phyloP scores from a whole-genome alignment of 441 rosid genomes.

The Populus hybrid region DNA sequence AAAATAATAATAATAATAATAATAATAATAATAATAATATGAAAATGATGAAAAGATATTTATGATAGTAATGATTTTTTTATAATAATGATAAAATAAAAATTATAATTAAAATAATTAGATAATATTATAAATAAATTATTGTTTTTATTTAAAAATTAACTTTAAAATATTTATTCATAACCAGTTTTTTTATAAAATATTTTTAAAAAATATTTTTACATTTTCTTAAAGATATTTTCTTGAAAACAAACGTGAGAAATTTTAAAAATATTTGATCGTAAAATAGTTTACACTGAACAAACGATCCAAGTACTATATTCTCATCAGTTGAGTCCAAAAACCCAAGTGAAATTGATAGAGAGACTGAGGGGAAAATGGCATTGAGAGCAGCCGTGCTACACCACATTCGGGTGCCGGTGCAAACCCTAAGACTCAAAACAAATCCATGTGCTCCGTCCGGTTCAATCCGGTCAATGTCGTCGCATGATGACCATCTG shows the following conservation, averaged over 20 bases:
- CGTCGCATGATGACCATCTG: slow-evolving; percentile 84
- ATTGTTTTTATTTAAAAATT: too few species aligned
- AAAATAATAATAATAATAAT: too few species aligned
- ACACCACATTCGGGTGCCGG: slow-evolving; percentile 61
- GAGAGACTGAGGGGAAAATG: slow-evolving; percentile 39
- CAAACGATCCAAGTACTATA: background rate
- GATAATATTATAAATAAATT: too few species aligned
- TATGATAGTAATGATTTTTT: too few species aligned
- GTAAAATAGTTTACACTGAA: background rate
- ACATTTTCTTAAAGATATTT: too few species aligned
- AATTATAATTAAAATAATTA: too few species aligned
- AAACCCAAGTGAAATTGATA: background rate
- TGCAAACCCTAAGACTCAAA: slow-evolving; percentile 31
- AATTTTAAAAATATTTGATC: background rate
- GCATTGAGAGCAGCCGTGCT: slow-evolving; percentile 72
- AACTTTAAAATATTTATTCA: too few species aligned
- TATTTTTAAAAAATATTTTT: too few species aligned
- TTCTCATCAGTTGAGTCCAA: background rate
- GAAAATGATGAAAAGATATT: too few species aligned
- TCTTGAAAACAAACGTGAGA: background rate
- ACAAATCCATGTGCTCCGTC: slow-evolving; percentile 27
- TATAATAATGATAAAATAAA: too few species aligned
- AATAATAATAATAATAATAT: too few species aligned
- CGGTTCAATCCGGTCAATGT: slow-evolving; percentile 49
- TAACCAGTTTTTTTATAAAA: too few species aligned